Percentiles rank a stretch among this genome's conserved stretches.
Evolutionary conservation across 2,329 filamentous ascomycete species (phyloP).

Genomic region (Dactylellina drechsleri): DNA sequence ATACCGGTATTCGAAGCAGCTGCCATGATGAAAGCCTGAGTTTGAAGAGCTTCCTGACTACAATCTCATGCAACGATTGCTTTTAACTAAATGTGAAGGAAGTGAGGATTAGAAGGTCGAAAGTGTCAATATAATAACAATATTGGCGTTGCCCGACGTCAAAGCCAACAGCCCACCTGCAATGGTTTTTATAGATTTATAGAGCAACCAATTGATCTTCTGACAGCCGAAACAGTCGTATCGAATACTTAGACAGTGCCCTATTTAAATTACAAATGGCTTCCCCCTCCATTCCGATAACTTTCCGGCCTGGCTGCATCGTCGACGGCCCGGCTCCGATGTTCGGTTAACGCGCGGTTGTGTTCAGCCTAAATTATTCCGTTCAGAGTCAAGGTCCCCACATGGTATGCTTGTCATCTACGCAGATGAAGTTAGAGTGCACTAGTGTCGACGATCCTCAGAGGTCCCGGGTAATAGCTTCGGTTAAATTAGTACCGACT

Average conservation of each 20-base stretch:
- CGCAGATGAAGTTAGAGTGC: background rate
- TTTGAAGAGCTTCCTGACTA: background rate
- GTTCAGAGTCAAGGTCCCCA: background rate
- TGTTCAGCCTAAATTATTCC: conserved; percentile 47
- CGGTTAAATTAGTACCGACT: conserved; percentile 2
- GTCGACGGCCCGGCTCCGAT: conserved; percentile 32
- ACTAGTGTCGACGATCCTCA: background rate
- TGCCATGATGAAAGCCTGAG: conserved; percentile 45
- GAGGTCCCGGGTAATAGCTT: background rate
- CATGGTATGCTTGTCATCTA: conserved; percentile 2
- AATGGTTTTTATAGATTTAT: too few species aligned
- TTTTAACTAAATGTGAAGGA: background rate
- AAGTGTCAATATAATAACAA: too few species aligned
- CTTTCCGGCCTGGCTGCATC: conserved; percentile 19
- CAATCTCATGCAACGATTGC: too few species aligned
- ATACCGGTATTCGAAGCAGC: conserved; percentile 60
- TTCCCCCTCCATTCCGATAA: conserved; percentile 33
- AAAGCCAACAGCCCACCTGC: too few species aligned
- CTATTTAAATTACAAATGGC: conserved; percentile 17
- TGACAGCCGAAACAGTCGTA: too few species aligned
- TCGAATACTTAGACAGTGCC: too few species aligned
- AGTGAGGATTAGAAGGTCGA: background rate
- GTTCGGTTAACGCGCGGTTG: conserved; percentile 35
- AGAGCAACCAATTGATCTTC: too few species aligned
- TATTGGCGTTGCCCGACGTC: too few species aligned